A percentile compares a stretch with the other conserved stretches of the same genome.
phyloP scores from a whole-genome alignment of 106 monocot genomes.

The Cymbidium sinense region DNA sequence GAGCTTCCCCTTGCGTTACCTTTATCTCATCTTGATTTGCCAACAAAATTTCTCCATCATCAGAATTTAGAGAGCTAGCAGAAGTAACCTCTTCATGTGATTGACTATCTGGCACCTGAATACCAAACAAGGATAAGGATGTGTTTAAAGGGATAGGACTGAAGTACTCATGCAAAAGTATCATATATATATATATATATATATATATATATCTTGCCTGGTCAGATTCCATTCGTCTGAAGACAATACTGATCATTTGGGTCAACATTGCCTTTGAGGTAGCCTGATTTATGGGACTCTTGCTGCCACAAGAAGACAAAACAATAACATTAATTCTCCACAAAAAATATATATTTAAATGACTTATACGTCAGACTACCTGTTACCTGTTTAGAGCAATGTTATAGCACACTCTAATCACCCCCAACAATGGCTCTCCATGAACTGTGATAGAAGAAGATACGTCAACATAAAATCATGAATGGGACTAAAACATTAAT shows the following conservation, averaged over 20 bases:
- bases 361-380: slow-evolving; percentile 3
- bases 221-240: slow-evolving; percentile 91
- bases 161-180: background rate
- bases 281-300: slow-evolving; percentile 93
- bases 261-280: slow-evolving; percentile 98
- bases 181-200: slow-evolving; percentile 1
- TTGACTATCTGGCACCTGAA: slow-evolving; percentile 34
- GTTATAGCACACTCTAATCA: slow-evolving; percentile 89
- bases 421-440: slow-evolving; percentile 83
- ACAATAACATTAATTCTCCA: slow-evolving; percentile 3
- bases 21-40: slow-evolving; percentile 58
- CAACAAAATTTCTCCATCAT: slow-evolving; percentile 46
- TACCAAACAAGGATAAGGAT: slow-evolving; percentile 5
- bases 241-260: slow-evolving; percentile 89
- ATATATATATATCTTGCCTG: slow-evolving; percentile 32
- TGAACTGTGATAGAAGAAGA: slow-evolving; percentile 53
- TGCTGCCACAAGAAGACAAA: slow-evolving; percentile 36
- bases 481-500: background rate
- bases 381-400: slow-evolving; percentile 88
- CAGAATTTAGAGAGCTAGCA: slow-evolving; percentile 19
- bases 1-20: slow-evolving; percentile 64
- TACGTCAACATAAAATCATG: background rate
- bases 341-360: background rate
- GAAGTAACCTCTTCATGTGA: slow-evolving; percentile 20
- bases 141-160: background rate